Conservation (phyloP, 768 basidiomycete species). For the Pleurotus tuoliensis region DNA sequence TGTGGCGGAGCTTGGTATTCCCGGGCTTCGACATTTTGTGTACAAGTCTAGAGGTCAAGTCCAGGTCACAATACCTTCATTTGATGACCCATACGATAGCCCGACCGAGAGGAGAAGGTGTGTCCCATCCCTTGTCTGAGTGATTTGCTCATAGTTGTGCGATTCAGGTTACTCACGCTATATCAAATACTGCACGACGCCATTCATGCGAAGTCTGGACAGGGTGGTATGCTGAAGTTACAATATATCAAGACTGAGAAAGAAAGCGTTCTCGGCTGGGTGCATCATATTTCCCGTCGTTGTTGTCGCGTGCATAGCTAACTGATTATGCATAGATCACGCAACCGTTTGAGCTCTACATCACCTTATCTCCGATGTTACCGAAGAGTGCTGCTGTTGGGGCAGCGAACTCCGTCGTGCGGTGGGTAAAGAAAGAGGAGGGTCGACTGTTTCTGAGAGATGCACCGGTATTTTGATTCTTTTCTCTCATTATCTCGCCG, state of each 20-base stretch:
- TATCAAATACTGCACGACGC: slow-evolving; percentile 88
- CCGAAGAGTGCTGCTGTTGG: slow-evolving; percentile 87
- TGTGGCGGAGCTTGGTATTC: slow-evolving; percentile 76
- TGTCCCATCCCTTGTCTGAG: slow-evolving; percentile 7
- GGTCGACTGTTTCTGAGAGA: slow-evolving; percentile 75
- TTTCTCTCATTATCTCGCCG: background rate
- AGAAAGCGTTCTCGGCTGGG: slow-evolving; percentile 95
- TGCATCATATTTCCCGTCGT: slow-evolving; percentile 32
- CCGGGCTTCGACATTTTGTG: slow-evolving; percentile 89
- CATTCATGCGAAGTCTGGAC: slow-evolving; percentile 87
- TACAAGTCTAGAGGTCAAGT: slow-evolving; percentile 91
- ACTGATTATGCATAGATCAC: slow-evolving; percentile 60
- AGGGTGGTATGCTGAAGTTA: slow-evolving; percentile 75
- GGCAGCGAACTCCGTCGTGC: slow-evolving; percentile 83
- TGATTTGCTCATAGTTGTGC: background rate
- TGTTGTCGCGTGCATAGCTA: background rate
- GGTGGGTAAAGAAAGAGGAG: slow-evolving; percentile 93
- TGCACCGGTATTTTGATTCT: slow-evolving; percentile 77
- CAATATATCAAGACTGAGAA: slow-evolving; percentile 83
- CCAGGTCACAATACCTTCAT: slow-evolving; percentile 83
- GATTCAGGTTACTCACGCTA: slow-evolving; percentile 67
- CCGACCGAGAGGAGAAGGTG: slow-evolving; percentile 59
- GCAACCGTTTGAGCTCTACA: slow-evolving; percentile 88
- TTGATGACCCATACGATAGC: slow-evolving; percentile 80
- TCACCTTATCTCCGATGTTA: slow-evolving; percentile 74